These are phyloP conservation scores for Acer yangbiense DNA, from an alignment of 345 rosid species.

Conservation along the genomic window DNA sequence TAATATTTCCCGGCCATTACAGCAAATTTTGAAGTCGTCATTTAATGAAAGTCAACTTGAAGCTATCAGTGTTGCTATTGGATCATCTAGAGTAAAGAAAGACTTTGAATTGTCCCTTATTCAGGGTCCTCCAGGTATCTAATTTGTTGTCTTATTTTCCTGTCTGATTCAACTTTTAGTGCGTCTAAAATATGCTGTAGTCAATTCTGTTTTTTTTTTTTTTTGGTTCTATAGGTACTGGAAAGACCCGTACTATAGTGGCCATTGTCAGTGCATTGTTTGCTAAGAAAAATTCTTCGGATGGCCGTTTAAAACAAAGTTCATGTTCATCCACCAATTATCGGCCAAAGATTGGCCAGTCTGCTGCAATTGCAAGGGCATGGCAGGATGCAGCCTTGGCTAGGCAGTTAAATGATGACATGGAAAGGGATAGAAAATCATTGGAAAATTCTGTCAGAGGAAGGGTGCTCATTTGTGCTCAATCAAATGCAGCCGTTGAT, in stretches of 20 bases:
- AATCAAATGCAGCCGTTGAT: conserved; percentile 99
- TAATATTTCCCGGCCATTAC: conserved; percentile 66
- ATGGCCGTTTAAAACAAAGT: conserved; percentile 42
- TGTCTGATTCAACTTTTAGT: conserved; percentile 4
- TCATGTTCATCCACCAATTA: conserved; percentile 39
- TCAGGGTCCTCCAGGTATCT: conserved; percentile 98
- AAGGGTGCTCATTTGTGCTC: conserved; percentile 94
- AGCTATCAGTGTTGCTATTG: conserved; percentile 69
- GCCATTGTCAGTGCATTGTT: conserved; percentile 91
- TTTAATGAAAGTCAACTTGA: conserved; percentile 88
- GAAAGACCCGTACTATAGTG: conserved; percentile 93
- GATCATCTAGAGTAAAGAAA: conserved; percentile 48
- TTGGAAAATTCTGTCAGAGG: conserved; percentile 54
- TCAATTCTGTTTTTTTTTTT: conserved; percentile 2
- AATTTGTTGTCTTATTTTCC: neutral
- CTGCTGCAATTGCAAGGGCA: conserved; percentile 77
- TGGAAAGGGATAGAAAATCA: conserved; percentile 43
- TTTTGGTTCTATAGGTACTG: conserved; percentile 64
- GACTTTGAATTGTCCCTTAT: conserved; percentile 80
- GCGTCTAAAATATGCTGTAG: conserved; percentile 4
- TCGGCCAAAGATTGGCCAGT: conserved; percentile 58
- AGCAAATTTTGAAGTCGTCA: conserved; percentile 64
- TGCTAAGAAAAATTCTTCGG: conserved; percentile 41
- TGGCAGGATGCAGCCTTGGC: conserved; percentile 99
- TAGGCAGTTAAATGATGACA: conserved; percentile 65